Conservation (phyloP, 2,329 filamentous ascomycete genomes). For the Curvularia spicifera region DNA sequence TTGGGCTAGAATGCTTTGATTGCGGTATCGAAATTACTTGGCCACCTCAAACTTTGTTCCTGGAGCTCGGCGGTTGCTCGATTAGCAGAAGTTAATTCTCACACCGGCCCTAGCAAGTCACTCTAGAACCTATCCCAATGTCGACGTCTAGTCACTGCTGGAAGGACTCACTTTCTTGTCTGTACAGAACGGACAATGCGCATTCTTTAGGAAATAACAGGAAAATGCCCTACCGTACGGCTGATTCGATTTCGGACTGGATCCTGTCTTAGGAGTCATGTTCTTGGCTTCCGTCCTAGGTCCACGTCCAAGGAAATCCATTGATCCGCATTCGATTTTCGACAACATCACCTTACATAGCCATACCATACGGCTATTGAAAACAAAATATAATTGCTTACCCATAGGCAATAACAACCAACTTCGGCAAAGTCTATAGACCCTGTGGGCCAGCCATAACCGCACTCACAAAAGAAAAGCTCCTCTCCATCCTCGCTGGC, state of each 20-base stretch:
- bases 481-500: slow-evolving; percentile 6
- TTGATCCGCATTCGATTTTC: not conserved
- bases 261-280: not conserved
- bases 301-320: not conserved
- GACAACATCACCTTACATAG: slow-evolving; percentile 3
- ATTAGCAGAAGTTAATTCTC: not conserved
- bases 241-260: not conserved
- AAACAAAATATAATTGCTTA: slow-evolving; percentile 15
- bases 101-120: not conserved
- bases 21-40: not conserved
- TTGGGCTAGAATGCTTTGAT: not conserved
- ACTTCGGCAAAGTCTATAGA: slow-evolving; percentile 15
- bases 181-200: not conserved
- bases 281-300: not conserved
- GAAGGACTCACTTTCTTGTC: not conserved
- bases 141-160: not conserved
- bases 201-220: not conserved
- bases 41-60: not conserved
- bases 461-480: slow-evolving; percentile 18
- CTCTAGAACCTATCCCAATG: not conserved
- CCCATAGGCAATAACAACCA: slow-evolving; percentile 8
- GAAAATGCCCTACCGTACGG: not conserved
- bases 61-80: not conserved
- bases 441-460: slow-evolving; percentile 15
- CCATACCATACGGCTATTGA: not conserved